Evolutionary conservation across 176 grass and related monocot genomes (phyloP), one percentile per base, ranked within the genome.

Genomic region (Oryza coarctata): DNA sequence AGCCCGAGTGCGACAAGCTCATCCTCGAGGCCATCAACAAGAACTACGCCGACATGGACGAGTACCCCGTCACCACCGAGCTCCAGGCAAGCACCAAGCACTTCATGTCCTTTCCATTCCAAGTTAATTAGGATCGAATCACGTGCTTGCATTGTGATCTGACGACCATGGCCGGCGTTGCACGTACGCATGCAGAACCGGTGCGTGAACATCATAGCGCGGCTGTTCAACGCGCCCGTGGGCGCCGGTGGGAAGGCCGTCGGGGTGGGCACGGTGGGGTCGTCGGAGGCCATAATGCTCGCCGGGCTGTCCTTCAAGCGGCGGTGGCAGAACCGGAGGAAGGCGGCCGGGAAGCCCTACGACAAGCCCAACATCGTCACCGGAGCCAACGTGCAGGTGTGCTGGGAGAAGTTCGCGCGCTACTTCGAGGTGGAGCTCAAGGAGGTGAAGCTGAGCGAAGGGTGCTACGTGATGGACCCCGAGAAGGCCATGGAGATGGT

Each of bases 261-360:
- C 39, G 95, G 95, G 9, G 88, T 94, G 3, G 92, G 95, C 9
- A 98, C 95, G 6, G 90, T 98, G 5, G 95, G 95, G 0, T 98
- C 95, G 2, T 98, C 95, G 15, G 95, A 98, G 85, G 95, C 95
- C n/a, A 98, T 98, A 80, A 98, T 95, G 95, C 88, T 98, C 26
- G 92, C 95, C 5, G 92, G 95, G 0, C 68, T 95, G 38, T 92
- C 95, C 4, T 98, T 98, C 90, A 98, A 98, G 78, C 84, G 90
- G 34, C 91, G 68, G 0, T 95, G 95, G 95, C 95, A 91, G 80
- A 91, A 95, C 77, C 83, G 36, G 25, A 91, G 87, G 61, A 91
- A 83, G 84, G 86, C 86, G 5, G 68, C 86, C 68, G 87, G 88
- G 38, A 91, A 98, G 52, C 95, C 95, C 7, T 33, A 38, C 9